These are phyloP conservation scores for Diplogelasinospora grovesii DNA, from an alignment of 495 filamentous ascomycete species.

Conservation along the genomic window DNA sequence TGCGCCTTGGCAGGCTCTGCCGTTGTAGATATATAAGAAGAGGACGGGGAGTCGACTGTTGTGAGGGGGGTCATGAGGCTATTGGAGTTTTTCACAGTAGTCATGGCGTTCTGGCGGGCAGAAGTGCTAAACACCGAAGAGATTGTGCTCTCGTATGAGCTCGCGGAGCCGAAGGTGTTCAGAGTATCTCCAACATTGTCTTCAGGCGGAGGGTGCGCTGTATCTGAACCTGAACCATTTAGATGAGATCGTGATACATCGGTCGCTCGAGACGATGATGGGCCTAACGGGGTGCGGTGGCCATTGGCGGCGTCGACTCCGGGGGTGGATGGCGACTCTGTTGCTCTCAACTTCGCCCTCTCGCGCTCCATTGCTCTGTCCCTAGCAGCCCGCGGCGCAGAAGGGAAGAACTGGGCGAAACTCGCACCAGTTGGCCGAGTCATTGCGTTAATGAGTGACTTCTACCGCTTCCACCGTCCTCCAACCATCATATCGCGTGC, in stretches of 20 bases:
- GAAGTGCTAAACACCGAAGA: slow-evolving; percentile 59
- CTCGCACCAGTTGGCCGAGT: slow-evolving; percentile 71
- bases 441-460: slow-evolving; percentile 49
- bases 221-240: slow-evolving; percentile 33
- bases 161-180: slow-evolving; percentile 58
- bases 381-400: slow-evolving; percentile 60
- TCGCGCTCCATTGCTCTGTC: slow-evolving; percentile 51
- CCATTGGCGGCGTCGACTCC: slow-evolving; percentile 18
- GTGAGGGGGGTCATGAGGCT: slow-evolving; percentile 71
- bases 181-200: slow-evolving; percentile 56
- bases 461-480: slow-evolving; percentile 43
- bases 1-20: slow-evolving; percentile 30
- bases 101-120: slow-evolving; percentile 39
- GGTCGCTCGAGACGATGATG: slow-evolving; percentile 9
- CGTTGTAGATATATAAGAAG: slow-evolving; percentile 41
- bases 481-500: slow-evolving; percentile 50
- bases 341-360: slow-evolving; percentile 29
- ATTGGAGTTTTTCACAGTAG: slow-evolving; percentile 39
- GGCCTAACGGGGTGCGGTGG: slow-evolving; percentile 11
- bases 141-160: slow-evolving; percentile 56
- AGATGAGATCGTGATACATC: slow-evolving; percentile 14
- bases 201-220: slow-evolving; percentile 38
- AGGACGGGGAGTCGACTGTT: slow-evolving; percentile 67
- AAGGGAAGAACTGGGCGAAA: slow-evolving; percentile 87
- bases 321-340: slow-evolving; percentile 23